These are phyloP conservation scores for Camptophora hylomeconis DNA, from an alignment of 2,329 filamentous ascomycete genomes.

Conservation along the genomic window DNA sequence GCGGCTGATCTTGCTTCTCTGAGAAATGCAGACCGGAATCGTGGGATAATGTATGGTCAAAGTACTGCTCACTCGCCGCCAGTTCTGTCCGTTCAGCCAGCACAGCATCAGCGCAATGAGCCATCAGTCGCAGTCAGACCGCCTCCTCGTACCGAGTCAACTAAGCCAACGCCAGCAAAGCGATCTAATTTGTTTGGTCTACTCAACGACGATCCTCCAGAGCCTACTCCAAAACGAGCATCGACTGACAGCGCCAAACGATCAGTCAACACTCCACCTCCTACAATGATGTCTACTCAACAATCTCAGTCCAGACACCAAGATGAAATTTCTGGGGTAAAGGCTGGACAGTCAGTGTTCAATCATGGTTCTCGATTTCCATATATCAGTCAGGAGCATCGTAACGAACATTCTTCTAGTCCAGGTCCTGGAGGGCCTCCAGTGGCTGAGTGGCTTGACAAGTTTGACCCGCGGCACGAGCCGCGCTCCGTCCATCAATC, in stretches of 20 bases:
- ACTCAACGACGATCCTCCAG: conserved; percentile 35
- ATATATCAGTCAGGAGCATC: conserved; percentile 1
- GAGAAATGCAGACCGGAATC: conserved; percentile 9
- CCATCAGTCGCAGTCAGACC: conserved; percentile 3
- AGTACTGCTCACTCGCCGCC: conserved; percentile 6
- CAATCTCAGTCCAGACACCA: conserved; percentile 8
- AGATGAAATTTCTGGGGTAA: conserved; percentile 12
- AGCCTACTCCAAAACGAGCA: conserved; percentile 20
- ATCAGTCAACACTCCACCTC: conserved; percentile 12
- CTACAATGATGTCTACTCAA: conserved; percentile 11
- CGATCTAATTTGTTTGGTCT: conserved; percentile 38
- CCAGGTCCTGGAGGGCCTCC: conserved; percentile 8
- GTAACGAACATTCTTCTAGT: conserved; percentile 6
- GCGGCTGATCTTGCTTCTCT: conserved; percentile 8
- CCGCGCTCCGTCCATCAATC: conserved; percentile 10
- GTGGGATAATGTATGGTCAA: conserved; percentile 4
- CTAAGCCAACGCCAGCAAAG: conserved; percentile 28
- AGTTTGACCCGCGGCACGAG: conserved; percentile 13
- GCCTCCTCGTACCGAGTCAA: conserved; percentile 10
- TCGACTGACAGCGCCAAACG: conserved; percentile 12
- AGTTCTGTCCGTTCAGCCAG: no score
- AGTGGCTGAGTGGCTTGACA: conserved; percentile 15
- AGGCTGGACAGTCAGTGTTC: conserved; percentile 14
- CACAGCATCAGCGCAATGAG: not conserved
- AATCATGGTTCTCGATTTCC: conserved; percentile 8